phyloP scores from a whole-genome alignment of 2,329 filamentous ascomycete genomes.

The Hypoxylon sp. region DNA sequence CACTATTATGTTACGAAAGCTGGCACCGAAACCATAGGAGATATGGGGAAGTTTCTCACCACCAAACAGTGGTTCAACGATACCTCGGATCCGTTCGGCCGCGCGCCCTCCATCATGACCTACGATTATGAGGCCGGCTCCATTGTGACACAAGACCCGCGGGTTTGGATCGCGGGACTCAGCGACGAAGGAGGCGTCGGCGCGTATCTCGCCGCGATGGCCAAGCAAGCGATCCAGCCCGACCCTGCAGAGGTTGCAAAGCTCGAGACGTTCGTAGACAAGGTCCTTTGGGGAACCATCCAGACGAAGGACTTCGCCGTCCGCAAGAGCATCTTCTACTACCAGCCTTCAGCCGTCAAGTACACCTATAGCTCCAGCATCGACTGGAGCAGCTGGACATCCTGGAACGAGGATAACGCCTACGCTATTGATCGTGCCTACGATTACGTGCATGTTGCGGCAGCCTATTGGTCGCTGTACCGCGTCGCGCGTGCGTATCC shows the following conservation, averaged over 20 bases:
- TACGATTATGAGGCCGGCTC: conserved; percentile 66
- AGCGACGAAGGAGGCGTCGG: conserved; percentile 73
- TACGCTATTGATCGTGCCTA: conserved; percentile 67
- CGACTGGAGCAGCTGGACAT: conserved; percentile 66
- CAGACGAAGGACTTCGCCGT: conserved; percentile 65
- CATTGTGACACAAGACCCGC: conserved; percentile 62
- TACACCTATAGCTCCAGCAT: conserved; percentile 62
- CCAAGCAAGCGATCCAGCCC: conserved; percentile 69
- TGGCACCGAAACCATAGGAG: conserved; percentile 59
- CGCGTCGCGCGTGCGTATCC: conserved; percentile 67
- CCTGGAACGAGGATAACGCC: conserved; percentile 65
- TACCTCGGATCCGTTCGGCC: conserved; percentile 67
- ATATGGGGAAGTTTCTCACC: conserved; percentile 68
- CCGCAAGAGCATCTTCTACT: conserved; percentile 70
- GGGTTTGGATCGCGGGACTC: conserved; percentile 72
- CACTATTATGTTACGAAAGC: conserved; percentile 71
- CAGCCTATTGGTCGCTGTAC: conserved; percentile 71
- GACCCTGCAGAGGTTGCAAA: conserved; percentile 64
- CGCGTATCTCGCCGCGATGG: conserved; percentile 67
- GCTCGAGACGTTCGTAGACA: conserved; percentile 68
- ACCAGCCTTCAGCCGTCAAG: conserved; percentile 61
- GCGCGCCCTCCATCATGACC: conserved; percentile 69
- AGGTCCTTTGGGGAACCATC: conserved; percentile 65
- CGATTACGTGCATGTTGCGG: conserved; percentile 71
- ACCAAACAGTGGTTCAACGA: conserved; percentile 68